Percentiles rank a stretch among this genome's conserved stretches.
phyloP scores from a whole-genome alignment of 345 rosid genomes.

The Limnanthes douglasii region DNA sequence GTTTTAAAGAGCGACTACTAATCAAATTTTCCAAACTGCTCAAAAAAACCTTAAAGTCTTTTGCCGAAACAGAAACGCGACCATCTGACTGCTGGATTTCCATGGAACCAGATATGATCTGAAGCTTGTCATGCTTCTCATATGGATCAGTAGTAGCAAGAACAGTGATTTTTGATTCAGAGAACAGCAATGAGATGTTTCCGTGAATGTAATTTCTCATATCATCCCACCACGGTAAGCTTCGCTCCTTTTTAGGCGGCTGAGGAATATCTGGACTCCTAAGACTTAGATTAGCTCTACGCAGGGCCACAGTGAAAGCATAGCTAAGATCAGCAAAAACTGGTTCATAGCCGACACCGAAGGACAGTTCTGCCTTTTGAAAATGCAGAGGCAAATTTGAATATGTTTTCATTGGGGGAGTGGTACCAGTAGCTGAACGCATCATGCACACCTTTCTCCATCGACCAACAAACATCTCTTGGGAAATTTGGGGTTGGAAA shows the following conservation, averaged over 20 bases:
- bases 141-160: conserved; percentile 94
- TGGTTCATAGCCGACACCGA: conserved; percentile 96
- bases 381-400: conserved; percentile 71
- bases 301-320: conserved; percentile 94
- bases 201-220: conserved; percentile 96
- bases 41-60: conserved; percentile 59
- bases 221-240: conserved; percentile 99
- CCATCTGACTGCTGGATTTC: conserved; percentile 96
- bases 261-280: conserved; percentile 37
- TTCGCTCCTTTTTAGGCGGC: conserved; percentile 75
- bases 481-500: conserved; percentile 84
- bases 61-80: conserved; percentile 51
- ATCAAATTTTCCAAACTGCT: conserved; percentile 91
- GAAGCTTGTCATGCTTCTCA: conserved; percentile 88
- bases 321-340: conserved; percentile 84
- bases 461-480: conserved; percentile 84
- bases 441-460: conserved; percentile 93
- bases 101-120: conserved; percentile 45
- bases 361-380: conserved; percentile 62
- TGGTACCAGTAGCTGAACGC: conserved; percentile 91
- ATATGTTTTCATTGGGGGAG: conserved; percentile 89
- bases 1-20: conserved; percentile 39
- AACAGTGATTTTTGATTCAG: conserved; percentile 55
- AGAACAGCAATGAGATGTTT: conserved; percentile 43
- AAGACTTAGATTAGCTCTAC: conserved; percentile 84